These are phyloP conservation scores for Calendula officinalis DNA, from an alignment of 129 eudicot species.

Conservation along the genomic window DNA sequence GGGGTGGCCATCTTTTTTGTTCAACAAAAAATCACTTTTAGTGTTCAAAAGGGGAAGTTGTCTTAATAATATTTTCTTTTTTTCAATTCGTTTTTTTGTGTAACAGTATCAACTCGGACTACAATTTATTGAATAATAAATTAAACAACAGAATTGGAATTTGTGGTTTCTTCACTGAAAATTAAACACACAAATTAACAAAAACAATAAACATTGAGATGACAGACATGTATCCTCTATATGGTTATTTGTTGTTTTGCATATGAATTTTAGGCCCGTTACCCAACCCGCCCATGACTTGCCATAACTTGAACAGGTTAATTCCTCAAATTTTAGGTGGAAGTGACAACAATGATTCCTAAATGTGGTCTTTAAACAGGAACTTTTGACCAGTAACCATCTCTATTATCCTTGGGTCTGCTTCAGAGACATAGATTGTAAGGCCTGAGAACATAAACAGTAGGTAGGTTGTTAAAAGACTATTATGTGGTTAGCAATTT, in stretches of 20 bases:
- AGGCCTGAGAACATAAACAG: constrained; percentile 58
- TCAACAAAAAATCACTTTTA: neutral
- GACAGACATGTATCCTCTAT: no score
- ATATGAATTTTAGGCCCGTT: no score
- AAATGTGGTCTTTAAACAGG: constrained; percentile 91
- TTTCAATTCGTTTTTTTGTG: no score
- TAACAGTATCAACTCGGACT: no score
- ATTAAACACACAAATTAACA: no score
- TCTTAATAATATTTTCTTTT: no score
- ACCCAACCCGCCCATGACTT: constrained; percentile 31
- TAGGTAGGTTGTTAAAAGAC: no score
- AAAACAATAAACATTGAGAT: no score
- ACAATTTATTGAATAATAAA: no score
- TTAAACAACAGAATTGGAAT: no score
- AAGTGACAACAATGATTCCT: constrained; percentile 76
- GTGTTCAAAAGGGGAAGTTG: neutral
- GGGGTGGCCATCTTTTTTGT: neutral
- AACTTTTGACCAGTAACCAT: constrained; percentile 85
- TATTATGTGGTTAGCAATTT: neutral
- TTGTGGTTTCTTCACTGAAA: no score
- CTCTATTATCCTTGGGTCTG: constrained; percentile 97
- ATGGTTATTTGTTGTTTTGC: no score
- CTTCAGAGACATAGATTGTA: constrained; percentile 86
- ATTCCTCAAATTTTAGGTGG: constrained; percentile 86
- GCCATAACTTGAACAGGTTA: constrained; percentile 57